These are phyloP conservation scores for Grosmannia huntii DNA, from an alignment of 2,329 filamentous ascomycete genomes.

Conservation along the genomic window DNA sequence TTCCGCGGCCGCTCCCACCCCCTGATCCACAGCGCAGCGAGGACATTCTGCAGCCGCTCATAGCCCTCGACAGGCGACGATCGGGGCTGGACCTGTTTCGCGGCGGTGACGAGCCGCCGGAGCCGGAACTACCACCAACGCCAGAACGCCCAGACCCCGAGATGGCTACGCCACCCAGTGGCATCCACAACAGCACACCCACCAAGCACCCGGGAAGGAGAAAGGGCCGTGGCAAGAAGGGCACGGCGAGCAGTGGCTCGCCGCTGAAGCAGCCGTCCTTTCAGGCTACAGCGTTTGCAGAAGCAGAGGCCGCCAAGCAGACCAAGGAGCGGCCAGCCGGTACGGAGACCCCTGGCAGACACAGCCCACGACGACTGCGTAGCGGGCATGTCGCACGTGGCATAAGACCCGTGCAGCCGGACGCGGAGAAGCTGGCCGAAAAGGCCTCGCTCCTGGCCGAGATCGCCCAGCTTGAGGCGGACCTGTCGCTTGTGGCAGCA, in stretches of 20 bases:
- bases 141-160: constrained; percentile 38
- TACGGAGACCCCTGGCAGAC: background rate
- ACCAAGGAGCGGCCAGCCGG: background rate
- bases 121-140: constrained; percentile 52
- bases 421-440: constrained; percentile 36
- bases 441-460: constrained; percentile 42
- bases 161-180: constrained; percentile 40
- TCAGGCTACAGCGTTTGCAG: background rate
- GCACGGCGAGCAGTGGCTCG: constrained; percentile 19
- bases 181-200: constrained; percentile 45
- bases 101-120: constrained; percentile 23
- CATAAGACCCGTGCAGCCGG: constrained; percentile 26
- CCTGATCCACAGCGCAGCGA: constrained; percentile 28
- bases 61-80: constrained; percentile 22
- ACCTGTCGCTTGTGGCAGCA: constrained; percentile 42
- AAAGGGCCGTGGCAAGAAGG: constrained; percentile 12
- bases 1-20: constrained; percentile 33
- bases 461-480: constrained; percentile 41
- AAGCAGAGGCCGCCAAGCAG: background rate
- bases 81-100: constrained; percentile 22
- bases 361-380: background rate
- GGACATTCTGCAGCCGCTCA: constrained; percentile 29
- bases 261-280: constrained; percentile 32
- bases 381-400: constrained; percentile 24
- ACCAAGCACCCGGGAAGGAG: constrained; percentile 34